Evolutionary conservation across 2,329 filamentous ascomycete genomes (phyloP), one percentile per base, ranked within the genome.

Genomic region (Colletotrichum tropicicola): DNA sequence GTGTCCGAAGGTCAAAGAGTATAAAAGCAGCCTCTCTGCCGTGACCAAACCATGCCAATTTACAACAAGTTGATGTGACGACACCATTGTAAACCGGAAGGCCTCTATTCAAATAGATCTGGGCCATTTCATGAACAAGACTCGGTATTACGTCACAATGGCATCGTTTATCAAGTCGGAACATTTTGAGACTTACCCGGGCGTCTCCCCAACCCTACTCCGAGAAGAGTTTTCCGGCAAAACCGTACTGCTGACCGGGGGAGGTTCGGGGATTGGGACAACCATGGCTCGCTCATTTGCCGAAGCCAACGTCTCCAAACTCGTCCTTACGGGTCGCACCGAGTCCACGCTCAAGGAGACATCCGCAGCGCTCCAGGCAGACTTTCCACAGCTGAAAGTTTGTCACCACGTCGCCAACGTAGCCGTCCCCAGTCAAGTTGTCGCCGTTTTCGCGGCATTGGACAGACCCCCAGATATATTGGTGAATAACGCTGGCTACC

Each of bases 211-310:
- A 13, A 35, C 52, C 17, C 52, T 44, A 44, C 39, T 56, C 19
- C 25, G 25, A 10, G 52, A 45, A 15, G 52, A 56, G 39, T 45
- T 56, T n/a, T 35, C 27, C 3, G 80, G 80, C 23, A 73, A 73
- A 23, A 88, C 83, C 1, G 86, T 91, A 5, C 79, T 93, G 12
- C 87, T 93, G 72, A 90, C 88, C 1, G 91, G 91, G 41, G 89
- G 85, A n/a, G 85, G 86, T 1, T 84, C 82, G 0, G 89, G 90
- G 25, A 88, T 92, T 47, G 90, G 90, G 0, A 85, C 87, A 58
- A 86, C 87, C 1, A 85, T 91, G n/a, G 89, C 89, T 4, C 82
- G 83, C 48, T 80, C 88, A 49, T 92, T 83, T 67, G 74, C 77
- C 17, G 54, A 70, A 2, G 83, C 83, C 0, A 74, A 74, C 1